A percentile compares a stretch with the other conserved stretches of the same genome.
These are phyloP conservation scores for Macadamia integrifolia DNA, from an alignment of 164 flowering plant genomes.

Conservation along the genomic window DNA sequence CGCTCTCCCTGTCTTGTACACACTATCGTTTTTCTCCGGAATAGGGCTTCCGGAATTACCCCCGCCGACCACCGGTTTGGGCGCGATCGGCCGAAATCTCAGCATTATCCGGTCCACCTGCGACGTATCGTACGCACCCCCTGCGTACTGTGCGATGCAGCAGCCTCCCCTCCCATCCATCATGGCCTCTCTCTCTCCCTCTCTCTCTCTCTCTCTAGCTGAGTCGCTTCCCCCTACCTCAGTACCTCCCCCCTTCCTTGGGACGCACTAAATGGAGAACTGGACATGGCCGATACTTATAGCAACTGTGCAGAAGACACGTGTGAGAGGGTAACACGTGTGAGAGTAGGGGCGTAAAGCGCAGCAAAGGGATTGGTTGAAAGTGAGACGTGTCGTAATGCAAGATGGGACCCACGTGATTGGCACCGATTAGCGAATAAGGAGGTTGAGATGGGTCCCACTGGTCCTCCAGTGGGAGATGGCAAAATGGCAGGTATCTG, in stretches of 20 bases:
- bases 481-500: slow-evolving; percentile 14
- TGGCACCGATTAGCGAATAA: background rate
- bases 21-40: slow-evolving; percentile 17
- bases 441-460: slow-evolving; percentile 21
- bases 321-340: slow-evolving; percentile 31
- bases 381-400: slow-evolving; percentile 31
- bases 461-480: slow-evolving; percentile 15
- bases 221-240: too few species aligned
- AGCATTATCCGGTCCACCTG: slow-evolving; percentile 66
- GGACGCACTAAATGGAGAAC: too few species aligned
- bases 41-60: slow-evolving; percentile 25
- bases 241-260: too few species aligned
- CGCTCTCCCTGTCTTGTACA: slow-evolving; percentile 21
- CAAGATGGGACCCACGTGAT: slow-evolving; percentile 20
- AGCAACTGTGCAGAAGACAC: slow-evolving; percentile 16
- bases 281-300: slow-evolving; percentile 11
- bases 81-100: slow-evolving; percentile 79
- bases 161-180: slow-evolving; percentile 77
- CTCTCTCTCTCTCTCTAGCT: too few species aligned
- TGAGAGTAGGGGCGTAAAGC: slow-evolving; percentile 11
- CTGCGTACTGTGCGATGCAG: slow-evolving; percentile 57
- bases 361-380: slow-evolving; percentile 32
- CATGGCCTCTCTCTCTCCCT: slow-evolving; percentile 5
- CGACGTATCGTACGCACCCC: slow-evolving; percentile 34
- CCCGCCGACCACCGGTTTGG: slow-evolving; percentile 48